Percentiles rank a stretch among this genome's conserved stretches.
Conservation (phyloP, 352 stramenopile species). For the Phytophthora sp. region DNA sequence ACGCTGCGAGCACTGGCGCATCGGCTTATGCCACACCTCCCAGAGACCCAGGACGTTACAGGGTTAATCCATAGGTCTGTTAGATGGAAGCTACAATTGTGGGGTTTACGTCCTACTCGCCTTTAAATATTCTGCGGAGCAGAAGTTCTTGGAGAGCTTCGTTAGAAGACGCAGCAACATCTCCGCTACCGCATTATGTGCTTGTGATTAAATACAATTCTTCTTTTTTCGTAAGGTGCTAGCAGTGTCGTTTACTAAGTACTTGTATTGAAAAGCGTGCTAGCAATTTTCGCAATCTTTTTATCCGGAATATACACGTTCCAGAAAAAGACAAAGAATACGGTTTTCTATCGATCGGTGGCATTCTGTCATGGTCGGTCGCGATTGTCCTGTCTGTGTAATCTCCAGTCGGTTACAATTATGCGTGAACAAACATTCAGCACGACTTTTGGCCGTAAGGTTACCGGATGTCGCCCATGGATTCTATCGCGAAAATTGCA, state of each 20-base stretch:
- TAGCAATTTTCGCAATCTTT: neutral
- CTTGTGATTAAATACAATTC: neutral
- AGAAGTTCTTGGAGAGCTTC: neutral
- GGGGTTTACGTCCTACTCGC: neutral
- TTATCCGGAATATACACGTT: neutral
- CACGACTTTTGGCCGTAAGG: too few species aligned
- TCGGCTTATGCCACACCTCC: neutral
- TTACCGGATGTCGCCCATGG: too few species aligned
- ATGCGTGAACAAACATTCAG: too few species aligned
- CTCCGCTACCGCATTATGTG: neutral
- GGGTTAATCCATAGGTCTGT: neutral
- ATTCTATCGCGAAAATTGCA: too few species aligned
- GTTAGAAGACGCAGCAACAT: neutral
- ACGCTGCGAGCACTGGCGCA: neutral
- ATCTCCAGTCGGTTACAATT: neutral
- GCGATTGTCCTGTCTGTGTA: neutral
- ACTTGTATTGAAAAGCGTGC: neutral
- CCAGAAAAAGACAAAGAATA: neutral
- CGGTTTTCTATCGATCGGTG: neutral
- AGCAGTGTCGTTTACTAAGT: neutral
- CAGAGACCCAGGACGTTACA: neutral
- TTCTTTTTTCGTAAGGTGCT: neutral
- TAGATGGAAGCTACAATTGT: neutral
- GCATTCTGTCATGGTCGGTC: neutral
- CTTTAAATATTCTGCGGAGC: neutral